These are phyloP conservation scores for Trichosanthes truncata DNA, from an alignment of 306 rosid species.

Conservation along the genomic window DNA sequence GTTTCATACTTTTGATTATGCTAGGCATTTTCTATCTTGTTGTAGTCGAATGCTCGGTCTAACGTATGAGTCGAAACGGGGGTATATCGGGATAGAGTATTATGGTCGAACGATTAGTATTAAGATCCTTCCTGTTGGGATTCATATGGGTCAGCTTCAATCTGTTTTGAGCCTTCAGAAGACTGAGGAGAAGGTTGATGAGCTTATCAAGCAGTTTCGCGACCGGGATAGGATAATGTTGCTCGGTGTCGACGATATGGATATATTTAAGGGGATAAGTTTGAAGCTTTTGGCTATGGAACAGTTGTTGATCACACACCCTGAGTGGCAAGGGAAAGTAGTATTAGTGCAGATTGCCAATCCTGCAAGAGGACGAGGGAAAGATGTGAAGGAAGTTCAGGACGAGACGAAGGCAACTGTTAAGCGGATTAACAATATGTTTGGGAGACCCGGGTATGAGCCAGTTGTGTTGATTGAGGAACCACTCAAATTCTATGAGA, in stretches of 20 bases:
- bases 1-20: constrained; percentile 81
- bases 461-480: constrained; percentile 65
- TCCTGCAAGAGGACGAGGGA: constrained; percentile 78
- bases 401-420: constrained; percentile 48
- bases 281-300: constrained; percentile 84
- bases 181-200: constrained; percentile 52
- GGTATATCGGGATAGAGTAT: constrained; percentile 74
- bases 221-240: constrained; percentile 43
- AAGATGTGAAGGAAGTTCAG: constrained; percentile 63
- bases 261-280: constrained; percentile 74
- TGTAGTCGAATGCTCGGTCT: constrained; percentile 87
- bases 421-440: constrained; percentile 51
- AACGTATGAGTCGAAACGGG: constrained; percentile 63
- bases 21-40: constrained; percentile 72
- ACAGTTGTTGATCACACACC: constrained; percentile 62
- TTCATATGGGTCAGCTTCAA: constrained; percentile 72
- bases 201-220: constrained; percentile 36
- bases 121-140: constrained; percentile 81
- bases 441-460: constrained; percentile 56
- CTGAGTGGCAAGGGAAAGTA: constrained; percentile 50
- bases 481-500: constrained; percentile 61
- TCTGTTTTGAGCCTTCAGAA: constrained; percentile 42
- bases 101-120: constrained; percentile 77
- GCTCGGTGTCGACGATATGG: constrained; percentile 92
- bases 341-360: constrained; percentile 81